Percentiles rank a stretch among this genome's conserved stretches.
phyloP scores from a whole-genome alignment of 2,329 filamentous ascomycete genomes.

The Scleromitrula shiraiana region DNA sequence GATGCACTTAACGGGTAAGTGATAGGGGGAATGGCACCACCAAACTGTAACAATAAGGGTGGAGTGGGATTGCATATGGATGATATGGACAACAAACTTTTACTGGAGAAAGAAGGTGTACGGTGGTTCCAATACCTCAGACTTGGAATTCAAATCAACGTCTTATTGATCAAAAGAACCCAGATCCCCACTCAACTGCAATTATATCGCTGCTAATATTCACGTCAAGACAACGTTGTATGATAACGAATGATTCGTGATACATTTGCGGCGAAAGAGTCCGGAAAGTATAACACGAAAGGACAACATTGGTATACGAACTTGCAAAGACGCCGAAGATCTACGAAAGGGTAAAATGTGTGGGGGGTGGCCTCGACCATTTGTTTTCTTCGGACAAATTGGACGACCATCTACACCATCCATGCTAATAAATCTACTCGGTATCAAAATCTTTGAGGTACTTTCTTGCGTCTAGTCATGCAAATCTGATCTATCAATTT shows the following conservation, averaged over 20 bases:
- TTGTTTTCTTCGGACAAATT: neutral
- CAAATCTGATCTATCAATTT: neutral
- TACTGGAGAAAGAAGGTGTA: constrained; percentile 4
- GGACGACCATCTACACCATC: too few relatives aligned
- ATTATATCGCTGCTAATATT: neutral
- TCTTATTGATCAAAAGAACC: neutral
- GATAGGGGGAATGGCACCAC: neutral
- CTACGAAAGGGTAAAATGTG: neutral
- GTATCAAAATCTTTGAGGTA: neutral
- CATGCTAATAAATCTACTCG: too few relatives aligned
- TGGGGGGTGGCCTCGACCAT: neutral
- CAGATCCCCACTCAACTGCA: neutral
- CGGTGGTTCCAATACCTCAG: neutral
- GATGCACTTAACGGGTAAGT: constrained; percentile 9
- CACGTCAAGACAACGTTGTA: neutral
- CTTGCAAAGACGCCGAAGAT: too few relatives aligned
- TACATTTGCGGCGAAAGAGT: neutral
- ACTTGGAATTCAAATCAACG: neutral
- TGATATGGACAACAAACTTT: constrained; percentile 3
- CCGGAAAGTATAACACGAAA: neutral
- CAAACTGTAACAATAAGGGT: too few relatives aligned
- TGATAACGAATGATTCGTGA: neutral
- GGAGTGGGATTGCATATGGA: neutral
- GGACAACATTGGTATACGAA: too few relatives aligned
- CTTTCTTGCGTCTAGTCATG: neutral